phyloP scores from a whole-genome alignment of 768 basidiomycete species.

The Boletus reticulatus region DNA sequence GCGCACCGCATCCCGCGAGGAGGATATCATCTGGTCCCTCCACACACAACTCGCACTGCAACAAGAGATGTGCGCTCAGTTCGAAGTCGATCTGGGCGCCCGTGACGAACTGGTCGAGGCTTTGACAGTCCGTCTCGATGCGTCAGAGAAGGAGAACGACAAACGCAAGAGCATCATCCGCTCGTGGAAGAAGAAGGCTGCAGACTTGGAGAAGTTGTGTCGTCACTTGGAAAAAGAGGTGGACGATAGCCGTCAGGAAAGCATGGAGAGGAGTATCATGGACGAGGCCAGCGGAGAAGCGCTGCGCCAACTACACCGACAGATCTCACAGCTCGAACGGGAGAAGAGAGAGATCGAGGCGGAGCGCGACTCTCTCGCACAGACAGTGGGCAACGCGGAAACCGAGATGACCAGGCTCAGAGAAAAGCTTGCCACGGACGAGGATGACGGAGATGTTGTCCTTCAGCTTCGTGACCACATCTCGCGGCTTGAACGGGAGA shows the following conservation, averaged over 20 bases:
- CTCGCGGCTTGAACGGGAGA: conserved; percentile 65
- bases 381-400: conserved; percentile 40
- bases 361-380: conserved; percentile 42
- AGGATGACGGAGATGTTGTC: conserved; percentile 61
- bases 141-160: conserved; percentile 60
- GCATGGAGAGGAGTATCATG: conserved; percentile 79
- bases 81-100: conserved; percentile 69
- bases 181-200: conserved; percentile 75
- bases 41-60: conserved; percentile 76
- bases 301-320: conserved; percentile 73
- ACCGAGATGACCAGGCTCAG: conserved; percentile 64
- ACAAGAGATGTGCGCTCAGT: conserved; percentile 72
- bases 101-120: conserved; percentile 70
- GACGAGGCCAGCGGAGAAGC: conserved; percentile 79
- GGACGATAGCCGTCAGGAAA: conserved; percentile 79
- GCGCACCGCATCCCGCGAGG: conserved; percentile 67
- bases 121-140: conserved; percentile 51
- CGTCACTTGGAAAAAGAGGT: conserved; percentile 81
- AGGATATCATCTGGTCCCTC: conserved; percentile 67
- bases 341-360: conserved; percentile 53
- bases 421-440: conserved; percentile 67
- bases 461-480: conserved; percentile 78
- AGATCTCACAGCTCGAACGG: conserved; percentile 73
- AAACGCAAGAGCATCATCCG: conserved; percentile 54
- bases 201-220: conserved; percentile 67